Evolutionary conservation across 2,329 filamentous ascomycete species (phyloP), one percentile per base, ranked within the genome.

Genomic region (Aspergillus sp.): DNA sequence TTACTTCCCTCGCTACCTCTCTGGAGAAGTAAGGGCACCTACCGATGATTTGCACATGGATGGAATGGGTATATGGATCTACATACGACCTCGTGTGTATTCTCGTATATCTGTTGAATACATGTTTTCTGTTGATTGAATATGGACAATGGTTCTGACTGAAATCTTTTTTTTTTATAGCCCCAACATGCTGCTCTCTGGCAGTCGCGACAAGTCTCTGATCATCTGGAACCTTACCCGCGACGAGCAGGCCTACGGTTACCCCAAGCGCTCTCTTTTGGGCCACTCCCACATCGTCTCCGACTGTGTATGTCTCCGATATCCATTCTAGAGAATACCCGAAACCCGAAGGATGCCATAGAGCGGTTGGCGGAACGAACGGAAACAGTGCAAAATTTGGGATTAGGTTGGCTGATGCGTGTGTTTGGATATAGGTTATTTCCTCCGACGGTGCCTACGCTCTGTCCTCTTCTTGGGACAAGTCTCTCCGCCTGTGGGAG

Each of bases 201-300:
- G 85, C 76, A 91, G 87, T 78, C 92, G 95, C 83, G 95, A 99
- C 87, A 97, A 98, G 90, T 91, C 90, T 71, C 85, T 99, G 80
- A 99, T 99, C 85, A 96, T 99, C 88, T 99, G 95, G 95, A 96
- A 97, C 87, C 87, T 99, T 76, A 98, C 95, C 81, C 93, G 95
- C 82, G 93, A 98, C 81, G 95, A 98, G 84, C 88, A 88, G 79
- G 89, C 91, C 78, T 99, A 98, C 86, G 95, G 95, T 74, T 96
- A 96, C 87, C 95, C 95, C 77, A 98, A 99, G 89, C 89, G 95
- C 83, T 96, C 91, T 78, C 92, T 99, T 71, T 89, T 96, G 84
- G 95, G 95, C 76, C 95, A 99, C 87, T 97, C 93, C 67, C 95
- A 99, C 89, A 99, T 99, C 80, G 93, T 99, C 78, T 98, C 95